These are phyloP conservation scores for Vigna unguiculata DNA, from an alignment of 306 rosid species.

Conservation along the genomic window DNA sequence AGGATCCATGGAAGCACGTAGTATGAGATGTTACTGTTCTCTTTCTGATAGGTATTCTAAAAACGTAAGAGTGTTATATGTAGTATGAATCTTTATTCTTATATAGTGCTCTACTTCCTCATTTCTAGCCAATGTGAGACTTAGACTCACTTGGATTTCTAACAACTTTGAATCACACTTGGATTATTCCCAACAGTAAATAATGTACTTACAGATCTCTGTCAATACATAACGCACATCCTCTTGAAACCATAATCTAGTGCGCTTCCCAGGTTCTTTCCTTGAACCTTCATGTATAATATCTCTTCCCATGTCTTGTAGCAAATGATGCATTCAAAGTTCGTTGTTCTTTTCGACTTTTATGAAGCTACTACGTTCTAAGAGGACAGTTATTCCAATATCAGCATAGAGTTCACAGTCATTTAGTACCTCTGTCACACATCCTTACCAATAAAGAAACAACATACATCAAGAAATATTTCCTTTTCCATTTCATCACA, in stretches of 20 bases:
- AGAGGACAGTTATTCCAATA: slow-evolving; percentile 32
- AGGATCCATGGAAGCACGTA: too few species aligned
- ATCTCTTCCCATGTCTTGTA: slow-evolving; percentile 48
- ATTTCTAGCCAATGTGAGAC: too few species aligned
- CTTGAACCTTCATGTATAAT: slow-evolving; percentile 20
- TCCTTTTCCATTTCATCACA: neutral
- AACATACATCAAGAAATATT: slow-evolving; percentile 49
- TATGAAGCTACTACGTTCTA: slow-evolving; percentile 37
- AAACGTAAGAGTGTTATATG: too few species aligned
- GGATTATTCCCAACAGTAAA: too few species aligned
- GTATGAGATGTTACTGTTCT: too few species aligned
- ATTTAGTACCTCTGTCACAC: slow-evolving; percentile 26
- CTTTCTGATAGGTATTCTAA: too few species aligned
- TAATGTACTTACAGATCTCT: too few species aligned
- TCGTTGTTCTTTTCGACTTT: slow-evolving; percentile 9
- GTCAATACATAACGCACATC: slow-evolving; percentile 16
- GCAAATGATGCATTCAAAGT: slow-evolving; percentile 27
- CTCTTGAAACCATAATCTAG: slow-evolving; percentile 20
- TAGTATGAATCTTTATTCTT: too few species aligned
- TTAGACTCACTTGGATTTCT: too few species aligned
- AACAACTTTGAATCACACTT: too few species aligned
- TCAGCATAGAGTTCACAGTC: slow-evolving; percentile 41
- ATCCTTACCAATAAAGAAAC: slow-evolving; percentile 46
- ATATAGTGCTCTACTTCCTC: too few species aligned
- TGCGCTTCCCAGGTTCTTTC: slow-evolving; percentile 2